Evolutionary conservation across 78 protist genomes (phyloP).

Genomic region (Dictyostelium citrinum): DNA sequence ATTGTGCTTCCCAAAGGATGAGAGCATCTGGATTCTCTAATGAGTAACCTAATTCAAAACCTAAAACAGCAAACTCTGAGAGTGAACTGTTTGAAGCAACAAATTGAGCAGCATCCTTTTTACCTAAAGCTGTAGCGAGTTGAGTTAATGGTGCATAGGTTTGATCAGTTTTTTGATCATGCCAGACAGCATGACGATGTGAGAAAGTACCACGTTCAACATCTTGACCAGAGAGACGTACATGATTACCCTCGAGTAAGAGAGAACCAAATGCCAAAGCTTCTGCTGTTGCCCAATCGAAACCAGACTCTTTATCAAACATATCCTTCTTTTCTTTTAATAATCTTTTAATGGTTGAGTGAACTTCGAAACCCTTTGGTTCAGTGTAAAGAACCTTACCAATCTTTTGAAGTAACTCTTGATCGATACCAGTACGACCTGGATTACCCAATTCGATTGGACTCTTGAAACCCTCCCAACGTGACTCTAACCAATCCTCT

Average conservation of each 20-base stretch:
- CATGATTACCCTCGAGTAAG: conserved; percentile 91
- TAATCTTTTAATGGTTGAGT: conserved; percentile 66
- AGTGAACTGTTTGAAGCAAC: conserved; percentile 79
- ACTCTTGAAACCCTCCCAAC: conserved; percentile 69
- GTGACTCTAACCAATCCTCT: conserved; percentile 79
- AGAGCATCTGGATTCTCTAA: conserved; percentile 89
- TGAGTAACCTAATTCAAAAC: conserved; percentile 96
- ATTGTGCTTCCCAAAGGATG: conserved; percentile 98
- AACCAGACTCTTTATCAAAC: conserved; percentile 29
- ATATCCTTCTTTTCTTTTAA: conserved; percentile 37
- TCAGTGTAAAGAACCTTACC: conserved; percentile 50
- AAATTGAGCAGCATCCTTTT: conserved; percentile 53
- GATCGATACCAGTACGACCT: conserved; percentile 64
- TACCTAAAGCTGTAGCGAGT: conserved; percentile 1
- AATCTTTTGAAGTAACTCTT: conserved; percentile 23
- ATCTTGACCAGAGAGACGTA: conserved; percentile 95
- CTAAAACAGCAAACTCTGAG: conserved; percentile 87
- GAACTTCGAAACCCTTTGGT: conserved; percentile 84
- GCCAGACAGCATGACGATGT: conserved; percentile 97
- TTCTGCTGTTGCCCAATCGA: conserved; percentile 92
- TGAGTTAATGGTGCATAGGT: conserved; percentile 75
- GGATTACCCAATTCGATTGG: conserved; percentile 40
- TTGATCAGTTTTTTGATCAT: conserved; percentile 88
- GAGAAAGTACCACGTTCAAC: conserved; percentile 98
- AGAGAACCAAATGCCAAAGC: conserved; percentile 89